Percentiles rank a stretch among this genome's conserved stretches.
phyloP scores from a whole-genome alignment of 192 early-diverging fungal genomes.

The Obelidium mucronatum region DNA sequence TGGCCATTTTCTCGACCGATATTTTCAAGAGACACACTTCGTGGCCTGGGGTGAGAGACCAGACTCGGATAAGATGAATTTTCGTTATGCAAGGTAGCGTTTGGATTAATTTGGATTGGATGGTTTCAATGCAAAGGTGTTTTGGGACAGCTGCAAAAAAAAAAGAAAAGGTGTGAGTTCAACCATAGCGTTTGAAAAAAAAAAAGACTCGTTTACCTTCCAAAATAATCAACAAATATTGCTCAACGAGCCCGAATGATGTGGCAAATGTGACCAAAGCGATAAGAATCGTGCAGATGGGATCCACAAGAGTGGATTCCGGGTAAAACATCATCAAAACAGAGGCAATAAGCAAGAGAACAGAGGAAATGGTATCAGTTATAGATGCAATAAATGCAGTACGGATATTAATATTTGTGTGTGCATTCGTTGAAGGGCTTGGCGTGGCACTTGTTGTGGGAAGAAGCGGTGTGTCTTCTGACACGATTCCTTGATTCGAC shows the following conservation, averaged over 20 bases:
- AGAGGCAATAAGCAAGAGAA: conserved; percentile 75
- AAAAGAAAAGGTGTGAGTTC: no score
- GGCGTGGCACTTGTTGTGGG: not conserved
- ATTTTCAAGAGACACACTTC: not conserved
- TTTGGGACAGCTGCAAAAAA: not conserved
- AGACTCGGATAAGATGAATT: not conserved
- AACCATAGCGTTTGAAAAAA: not conserved
- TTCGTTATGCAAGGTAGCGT: not conserved
- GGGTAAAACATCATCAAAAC: conserved; percentile 62
- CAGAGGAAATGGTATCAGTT: conserved; percentile 74
- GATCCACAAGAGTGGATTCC: conserved; percentile 65
- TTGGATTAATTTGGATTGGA: not conserved
- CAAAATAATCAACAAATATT: conserved; percentile 72
- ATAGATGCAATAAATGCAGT: conserved; percentile 76
- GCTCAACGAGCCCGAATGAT: conserved; percentile 66
- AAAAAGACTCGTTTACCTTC: conserved; percentile 50
- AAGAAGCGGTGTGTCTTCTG: not conserved
- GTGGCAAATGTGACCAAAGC: conserved; percentile 73
- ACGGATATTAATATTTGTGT: conserved; percentile 50
- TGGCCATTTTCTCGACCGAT: not conserved
- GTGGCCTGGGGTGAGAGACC: not conserved
- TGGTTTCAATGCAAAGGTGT: not conserved
- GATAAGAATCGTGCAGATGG: conserved; percentile 77
- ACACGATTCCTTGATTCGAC: not conserved
- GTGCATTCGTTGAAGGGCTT: not conserved